Evolutionary conservation across 495 filamentous ascomycete species (phyloP).

Genomic region (Cudoniella acicularis): DNA sequence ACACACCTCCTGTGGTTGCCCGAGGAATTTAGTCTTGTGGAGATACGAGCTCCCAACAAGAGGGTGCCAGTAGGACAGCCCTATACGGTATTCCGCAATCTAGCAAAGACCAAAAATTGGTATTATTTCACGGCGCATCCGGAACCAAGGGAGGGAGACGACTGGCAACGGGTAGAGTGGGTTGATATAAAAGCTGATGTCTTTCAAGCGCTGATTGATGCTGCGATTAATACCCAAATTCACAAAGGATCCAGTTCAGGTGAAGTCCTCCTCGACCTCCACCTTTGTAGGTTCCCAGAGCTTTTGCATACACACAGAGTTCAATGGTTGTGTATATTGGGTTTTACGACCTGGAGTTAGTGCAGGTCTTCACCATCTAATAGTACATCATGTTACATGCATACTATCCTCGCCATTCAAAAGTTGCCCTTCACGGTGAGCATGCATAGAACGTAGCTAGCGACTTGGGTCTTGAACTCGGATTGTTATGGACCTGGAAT

Average conservation of each 20-base stretch:
- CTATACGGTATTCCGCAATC: conserved; percentile 35
- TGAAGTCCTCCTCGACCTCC: background rate
- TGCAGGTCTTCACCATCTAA: too few species aligned
- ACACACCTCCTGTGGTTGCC: conserved; percentile 31
- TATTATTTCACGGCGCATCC: background rate
- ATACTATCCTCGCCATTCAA: too few species aligned
- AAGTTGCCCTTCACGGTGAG: too few species aligned
- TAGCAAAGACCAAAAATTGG: conserved; percentile 17
- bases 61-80: conserved; percentile 7
- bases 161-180: background rate
- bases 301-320: background rate
- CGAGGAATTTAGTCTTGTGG: conserved; percentile 21
- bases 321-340: background rate
- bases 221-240: conserved; percentile 5
- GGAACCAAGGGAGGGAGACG: background rate
- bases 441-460: too few species aligned
- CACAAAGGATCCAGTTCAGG: background rate
- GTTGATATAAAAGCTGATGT: background rate
- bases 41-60: conserved; percentile 29
- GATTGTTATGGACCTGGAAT: too few species aligned
- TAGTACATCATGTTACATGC: too few species aligned
- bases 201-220: background rate
- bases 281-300: background rate
- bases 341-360: background rate
- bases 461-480: too few species aligned